A percentile compares a stretch with the other conserved stretches of the same genome.
Conservation (phyloP, 768 basidiomycete genomes). For the Dacryopinax primogenitus region DNA sequence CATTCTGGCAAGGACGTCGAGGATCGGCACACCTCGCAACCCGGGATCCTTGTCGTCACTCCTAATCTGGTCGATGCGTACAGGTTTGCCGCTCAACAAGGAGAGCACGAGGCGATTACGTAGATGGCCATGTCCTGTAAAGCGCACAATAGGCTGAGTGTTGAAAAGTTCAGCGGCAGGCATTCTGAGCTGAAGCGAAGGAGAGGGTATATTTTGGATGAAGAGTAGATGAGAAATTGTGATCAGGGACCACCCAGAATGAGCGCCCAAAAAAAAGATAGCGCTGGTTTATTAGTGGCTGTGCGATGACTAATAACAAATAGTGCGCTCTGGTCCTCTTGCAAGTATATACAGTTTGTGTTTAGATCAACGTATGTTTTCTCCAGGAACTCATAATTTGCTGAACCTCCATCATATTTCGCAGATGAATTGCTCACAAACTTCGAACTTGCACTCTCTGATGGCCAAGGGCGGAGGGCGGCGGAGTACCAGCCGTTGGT, state of each 20-base stretch:
- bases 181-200: background rate
- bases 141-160: conserved; percentile 19
- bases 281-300: no score
- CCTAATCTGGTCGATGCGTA: conserved; percentile 78
- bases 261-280: background rate
- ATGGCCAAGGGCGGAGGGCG: no score
- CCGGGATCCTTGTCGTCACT: conserved; percentile 90
- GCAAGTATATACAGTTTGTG: no score
- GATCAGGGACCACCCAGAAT: background rate
- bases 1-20: background rate
- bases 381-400: no score
- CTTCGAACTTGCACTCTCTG: no score
- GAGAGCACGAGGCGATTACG: conserved; percentile 79
- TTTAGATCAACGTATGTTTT: no score
- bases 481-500: no score
- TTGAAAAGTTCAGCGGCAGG: background rate
- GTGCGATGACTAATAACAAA: no score
- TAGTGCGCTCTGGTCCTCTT: no score
- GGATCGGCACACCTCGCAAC: conserved; percentile 49
- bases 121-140: conserved; percentile 61
- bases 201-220: background rate
- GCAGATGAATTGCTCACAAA: no score
- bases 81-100: conserved; percentile 71
- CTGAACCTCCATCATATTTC: no score
- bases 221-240: background rate